Base-by-base conservation (phyloP, 2,329 filamentous ascomycete genomes). In the Xenosphaeropsis pyriputrescens region DNA sequence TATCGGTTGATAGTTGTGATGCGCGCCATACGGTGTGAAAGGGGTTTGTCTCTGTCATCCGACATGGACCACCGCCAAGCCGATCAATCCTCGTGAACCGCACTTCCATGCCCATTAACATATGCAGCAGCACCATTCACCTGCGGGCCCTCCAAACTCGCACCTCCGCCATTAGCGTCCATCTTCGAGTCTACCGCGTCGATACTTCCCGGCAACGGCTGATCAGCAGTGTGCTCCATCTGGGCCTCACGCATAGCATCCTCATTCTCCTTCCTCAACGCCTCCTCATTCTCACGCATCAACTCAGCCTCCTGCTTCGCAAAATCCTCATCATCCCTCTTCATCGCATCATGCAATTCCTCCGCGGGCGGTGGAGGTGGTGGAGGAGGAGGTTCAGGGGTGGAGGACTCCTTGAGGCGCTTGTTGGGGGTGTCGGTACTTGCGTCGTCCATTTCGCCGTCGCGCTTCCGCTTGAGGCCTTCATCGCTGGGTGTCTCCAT, bases 401-500 rank as follows among this genome's bases (percentile, higher is more conserved):
- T 26, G 9, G 17, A n/a, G 3, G 30, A 38, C 19, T 53, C 51
- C 36, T 55, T 56, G 3, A 52, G 35, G 2, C 53, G 45, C 31
- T 56, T 55, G 31, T 43, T 42, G 6, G 38, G 35, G 6, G 42
- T 43, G 8, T 52, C 50, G 4, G 38, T 43, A 33, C 32, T 35
- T 31, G 18, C 34, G 6, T 47, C 55, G 1, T 48, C 48, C n/a
- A 52, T 50, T n/a, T 61, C 62, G 5, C 64, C 63, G 8, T 65
- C 62, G 35, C 78, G 68, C 55, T 85, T 85, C 8, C 80, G 71
- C 55, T 85, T 85, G 35, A 70, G 61, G 18, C 51, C 46, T 22
- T 29, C 43, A 41, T 26, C 22, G 22, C 22, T 26, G 8, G 22
- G 22, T 9, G 22, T 26, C 22, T 26, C 22, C 3, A 26, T 26